These are phyloP conservation scores for Chaetomium sp. DNA, from an alignment of 2,329 filamentous ascomycete genomes.

Conservation along the genomic window DNA sequence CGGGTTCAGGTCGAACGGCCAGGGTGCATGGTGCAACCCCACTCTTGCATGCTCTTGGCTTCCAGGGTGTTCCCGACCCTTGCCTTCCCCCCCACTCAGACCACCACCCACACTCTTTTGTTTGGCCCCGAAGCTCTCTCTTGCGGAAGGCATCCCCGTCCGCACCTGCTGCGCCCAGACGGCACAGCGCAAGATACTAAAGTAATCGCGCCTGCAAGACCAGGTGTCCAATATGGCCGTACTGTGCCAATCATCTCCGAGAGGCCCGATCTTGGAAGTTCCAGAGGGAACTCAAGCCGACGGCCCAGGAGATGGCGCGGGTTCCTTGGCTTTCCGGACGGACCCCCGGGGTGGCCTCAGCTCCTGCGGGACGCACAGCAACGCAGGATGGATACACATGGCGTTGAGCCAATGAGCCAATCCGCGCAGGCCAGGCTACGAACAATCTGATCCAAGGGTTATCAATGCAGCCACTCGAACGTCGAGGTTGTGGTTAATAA, in stretches of 20 bases:
- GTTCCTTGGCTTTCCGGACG: not conserved
- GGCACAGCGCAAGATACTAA: constrained; percentile 19
- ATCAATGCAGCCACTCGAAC: constrained; percentile 1
- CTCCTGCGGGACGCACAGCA: not conserved
- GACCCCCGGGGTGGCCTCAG: not conserved
- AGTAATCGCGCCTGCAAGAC: not conserved
- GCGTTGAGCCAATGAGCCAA: not conserved
- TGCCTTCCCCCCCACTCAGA: not conserved
- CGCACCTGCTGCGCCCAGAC: constrained; percentile 16
- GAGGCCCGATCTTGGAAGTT: no score
- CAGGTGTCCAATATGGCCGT: not conserved
- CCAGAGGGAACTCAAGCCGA: not conserved
- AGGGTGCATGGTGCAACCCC: constrained; percentile 9
- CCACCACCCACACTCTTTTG: not conserved
- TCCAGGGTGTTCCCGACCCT: not conserved
- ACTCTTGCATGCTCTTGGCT: not conserved
- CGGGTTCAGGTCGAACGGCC: not conserved
- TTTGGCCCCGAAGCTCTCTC: no score
- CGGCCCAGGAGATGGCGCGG: not conserved
- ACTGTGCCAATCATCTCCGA: constrained; percentile 12
- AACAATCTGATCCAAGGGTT: not conserved
- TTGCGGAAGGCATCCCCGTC: constrained; percentile 18
- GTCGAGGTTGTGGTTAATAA: not conserved
- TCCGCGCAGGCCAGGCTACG: not conserved
- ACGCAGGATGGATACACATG: not conserved